phyloP scores from a whole-genome alignment of 306 rosid genomes.

The Alnus rubra region DNA sequence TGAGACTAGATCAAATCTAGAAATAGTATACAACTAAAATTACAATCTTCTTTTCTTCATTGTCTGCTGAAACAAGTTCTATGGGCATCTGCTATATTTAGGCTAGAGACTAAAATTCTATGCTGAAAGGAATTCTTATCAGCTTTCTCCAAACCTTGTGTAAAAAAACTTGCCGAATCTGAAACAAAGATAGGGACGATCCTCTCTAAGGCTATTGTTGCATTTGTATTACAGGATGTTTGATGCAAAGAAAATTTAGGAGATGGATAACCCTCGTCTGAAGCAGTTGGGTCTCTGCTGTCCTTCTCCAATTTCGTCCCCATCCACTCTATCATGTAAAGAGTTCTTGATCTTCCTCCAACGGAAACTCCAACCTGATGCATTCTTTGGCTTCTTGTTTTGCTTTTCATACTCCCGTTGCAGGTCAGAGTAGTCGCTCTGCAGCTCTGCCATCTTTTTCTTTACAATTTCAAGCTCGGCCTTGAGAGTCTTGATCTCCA shows the following conservation, averaged over 20 bases:
- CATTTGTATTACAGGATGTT: constrained; percentile 17
- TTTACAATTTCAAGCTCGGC: constrained; percentile 70
- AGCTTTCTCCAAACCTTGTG: background rate
- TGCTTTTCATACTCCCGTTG: constrained; percentile 69
- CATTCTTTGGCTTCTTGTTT: constrained; percentile 47
- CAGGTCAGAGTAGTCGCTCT: constrained; percentile 70
- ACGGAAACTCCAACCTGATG: constrained; percentile 54
- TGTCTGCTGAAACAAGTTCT: background rate
- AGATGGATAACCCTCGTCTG: constrained; percentile 48
- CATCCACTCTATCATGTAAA: constrained; percentile 56
- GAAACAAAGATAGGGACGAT: background rate
- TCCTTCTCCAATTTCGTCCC: constrained; percentile 44
- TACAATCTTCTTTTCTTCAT: background rate
- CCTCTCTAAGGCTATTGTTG: constrained; percentile 22
- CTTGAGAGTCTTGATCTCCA: constrained; percentile 58
- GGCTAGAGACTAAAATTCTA: background rate
- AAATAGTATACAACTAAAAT: background rate
- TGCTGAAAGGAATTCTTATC: background rate
- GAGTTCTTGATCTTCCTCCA: constrained; percentile 83
- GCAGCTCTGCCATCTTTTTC: constrained; percentile 66
- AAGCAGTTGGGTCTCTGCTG: constrained; percentile 41
- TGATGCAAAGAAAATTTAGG: constrained; percentile 38
- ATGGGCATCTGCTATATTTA: background rate
- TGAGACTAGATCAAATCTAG: background rate
- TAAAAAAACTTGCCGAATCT: background rate